Evolutionary conservation across 2,329 filamentous ascomycete genomes (phyloP).

Genomic region (Colletotrichum liriopes): DNA sequence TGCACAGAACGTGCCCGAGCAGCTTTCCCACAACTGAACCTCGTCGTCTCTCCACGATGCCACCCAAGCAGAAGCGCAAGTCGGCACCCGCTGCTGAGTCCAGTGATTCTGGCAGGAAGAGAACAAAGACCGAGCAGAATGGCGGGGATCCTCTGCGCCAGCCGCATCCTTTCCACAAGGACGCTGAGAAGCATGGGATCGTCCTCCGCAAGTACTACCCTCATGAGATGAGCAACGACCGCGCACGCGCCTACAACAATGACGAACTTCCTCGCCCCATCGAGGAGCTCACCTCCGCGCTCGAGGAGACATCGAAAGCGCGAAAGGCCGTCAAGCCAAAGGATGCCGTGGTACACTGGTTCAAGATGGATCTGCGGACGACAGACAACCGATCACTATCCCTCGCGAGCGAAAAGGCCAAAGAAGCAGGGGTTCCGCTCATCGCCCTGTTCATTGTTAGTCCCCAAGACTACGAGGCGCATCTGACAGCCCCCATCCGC

Average conservation of each 20-base stretch:
- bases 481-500: conserved; percentile 79
- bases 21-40: background rate
- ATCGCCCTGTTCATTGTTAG: conserved; percentile 85
- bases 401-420: conserved; percentile 76
- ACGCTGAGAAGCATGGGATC: conserved; percentile 71
- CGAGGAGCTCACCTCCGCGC: conserved; percentile 73
- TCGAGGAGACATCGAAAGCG: conserved; percentile 71
- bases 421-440: conserved; percentile 77
- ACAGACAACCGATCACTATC: conserved; percentile 81
- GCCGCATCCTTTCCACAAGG: conserved; percentile 63
- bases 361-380: conserved; percentile 84
- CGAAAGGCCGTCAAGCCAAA: conserved; percentile 69
- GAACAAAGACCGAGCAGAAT: conserved; percentile 50
- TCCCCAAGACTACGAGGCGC: conserved; percentile 88
- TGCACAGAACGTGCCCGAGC: background rate
- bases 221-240: conserved; percentile 85
- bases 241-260: conserved; percentile 82
- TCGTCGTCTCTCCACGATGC: conserved; percentile 46
- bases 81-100: conserved; percentile 42
- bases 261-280: conserved; percentile 81
- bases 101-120: conserved; percentile 49
- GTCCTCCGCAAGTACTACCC: conserved; percentile 86
- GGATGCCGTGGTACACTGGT: conserved; percentile 87
- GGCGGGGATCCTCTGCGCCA: conserved; percentile 55
- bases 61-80: conserved; percentile 50